Evolutionary conservation across 2,329 filamentous ascomycete species (phyloP), one percentile per base, ranked within the genome.

Genomic region (Monosporascus sp.): DNA sequence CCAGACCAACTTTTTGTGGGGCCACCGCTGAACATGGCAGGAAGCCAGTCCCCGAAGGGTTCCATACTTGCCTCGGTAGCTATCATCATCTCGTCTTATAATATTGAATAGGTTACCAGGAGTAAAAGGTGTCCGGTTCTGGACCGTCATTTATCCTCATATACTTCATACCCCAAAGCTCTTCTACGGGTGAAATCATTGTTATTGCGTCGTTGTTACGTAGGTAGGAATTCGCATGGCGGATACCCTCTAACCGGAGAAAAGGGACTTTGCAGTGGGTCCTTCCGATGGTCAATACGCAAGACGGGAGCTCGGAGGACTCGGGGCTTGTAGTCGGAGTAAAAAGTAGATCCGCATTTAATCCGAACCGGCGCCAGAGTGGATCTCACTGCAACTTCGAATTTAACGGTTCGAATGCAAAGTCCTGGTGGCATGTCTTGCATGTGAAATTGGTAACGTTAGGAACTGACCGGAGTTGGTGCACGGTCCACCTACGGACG

Each of bases 21-120:
- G 20, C 46, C 52, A 62, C 63, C 64, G 61, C 43, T 61, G 61
- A 65, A 64, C 63, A 58, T 58, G 62, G 46, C 53, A 45, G 52
- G 54, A 47, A 52, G 53, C 41, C 51, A 49, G 44, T 37, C 52
- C 27, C 37, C 26, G 37, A 53, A 51, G 48, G 52, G 55, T 46
- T 35, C 45, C 44, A 20, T 52, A 27, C 49, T 50, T 65, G 59
- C 62, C 62, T 64, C 63, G 43, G 43, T 17, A 11, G 16, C 14
- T 35, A 35, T 5, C 11, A 14, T 35, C 9, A 14, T 35, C 9
- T 35, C 31, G 31, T 5, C 31, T 35, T 14, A 35, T 35, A 3
- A 35, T 35, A 35, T 1, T 35, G 31, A 35, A 35, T 35, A 35
- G 11, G 31, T 35, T 35, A 11, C 9, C 31, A 5, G 11, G 31